Evolutionary conservation across 2,329 filamentous ascomycete species (phyloP).

Genomic region (Colletotrichum orchidophilum): DNA sequence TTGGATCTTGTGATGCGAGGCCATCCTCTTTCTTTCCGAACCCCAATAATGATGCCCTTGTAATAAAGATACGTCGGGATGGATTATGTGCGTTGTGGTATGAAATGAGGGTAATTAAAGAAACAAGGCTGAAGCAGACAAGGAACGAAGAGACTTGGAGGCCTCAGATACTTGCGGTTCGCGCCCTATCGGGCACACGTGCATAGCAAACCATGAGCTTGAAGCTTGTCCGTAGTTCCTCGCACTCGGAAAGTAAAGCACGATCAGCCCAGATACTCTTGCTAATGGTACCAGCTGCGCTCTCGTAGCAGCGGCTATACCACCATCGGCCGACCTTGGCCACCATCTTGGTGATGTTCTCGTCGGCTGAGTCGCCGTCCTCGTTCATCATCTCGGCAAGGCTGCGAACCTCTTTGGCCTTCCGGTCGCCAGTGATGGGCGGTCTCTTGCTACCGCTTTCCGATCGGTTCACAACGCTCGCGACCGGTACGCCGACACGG

Average conservation of each 20-base stretch:
- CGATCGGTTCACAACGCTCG: conserved; percentile 55
- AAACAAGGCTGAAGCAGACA: conserved; percentile 1
- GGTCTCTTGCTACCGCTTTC: conserved; percentile 32
- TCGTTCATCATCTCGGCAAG: conserved; percentile 80
- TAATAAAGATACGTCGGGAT: not conserved
- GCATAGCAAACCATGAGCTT: conserved; percentile 93
- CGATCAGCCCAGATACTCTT: conserved; percentile 82
- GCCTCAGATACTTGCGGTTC: conserved; percentile 57
- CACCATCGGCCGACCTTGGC: conserved; percentile 94
- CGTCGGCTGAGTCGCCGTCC: conserved; percentile 75
- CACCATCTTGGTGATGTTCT: conserved; percentile 91
- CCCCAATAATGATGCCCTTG: conserved; percentile 2
- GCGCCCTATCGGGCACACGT: conserved; percentile 73
- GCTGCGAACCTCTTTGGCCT: conserved; percentile 57
- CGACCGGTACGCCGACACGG: conserved; percentile 80
- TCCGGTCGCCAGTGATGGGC: conserved; percentile 34
- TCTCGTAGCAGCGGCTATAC: conserved; percentile 94
- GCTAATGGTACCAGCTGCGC: conserved; percentile 61
- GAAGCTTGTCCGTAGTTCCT: conserved; percentile 86
- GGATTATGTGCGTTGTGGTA: not conserved
- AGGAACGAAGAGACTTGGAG: not conserved
- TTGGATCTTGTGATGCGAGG: conserved; percentile 26
- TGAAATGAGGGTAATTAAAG: not conserved
- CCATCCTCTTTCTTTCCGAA: conserved; percentile 4
- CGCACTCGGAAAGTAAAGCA: conserved; percentile 82